A percentile compares a stretch with the other conserved stretches of the same genome.
Evolutionary conservation across 768 basidiomycete genomes (phyloP).

Genomic region (Suillus clintonianus): DNA sequence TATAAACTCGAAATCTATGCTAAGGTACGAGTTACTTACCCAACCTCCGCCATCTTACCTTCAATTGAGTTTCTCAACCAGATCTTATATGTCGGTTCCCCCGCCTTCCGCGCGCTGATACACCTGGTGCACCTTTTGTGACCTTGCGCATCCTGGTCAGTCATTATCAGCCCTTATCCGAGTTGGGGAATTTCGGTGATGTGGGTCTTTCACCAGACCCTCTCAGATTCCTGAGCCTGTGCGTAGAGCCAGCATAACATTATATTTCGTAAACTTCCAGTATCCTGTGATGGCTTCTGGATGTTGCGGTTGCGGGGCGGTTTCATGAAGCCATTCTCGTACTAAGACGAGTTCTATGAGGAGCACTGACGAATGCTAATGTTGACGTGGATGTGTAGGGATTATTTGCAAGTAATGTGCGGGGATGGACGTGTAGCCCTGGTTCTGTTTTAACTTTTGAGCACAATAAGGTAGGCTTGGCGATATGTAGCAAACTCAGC

Average conservation of each 20-base stretch:
- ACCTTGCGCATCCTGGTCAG: too few species aligned
- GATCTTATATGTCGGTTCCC: too few species aligned
- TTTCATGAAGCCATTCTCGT: slow-evolving; percentile 88
- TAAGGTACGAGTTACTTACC: too few species aligned
- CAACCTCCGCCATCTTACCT: too few species aligned
- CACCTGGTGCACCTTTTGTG: too few species aligned
- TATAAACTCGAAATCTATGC: too few species aligned
- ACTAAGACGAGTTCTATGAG: slow-evolving; percentile 79
- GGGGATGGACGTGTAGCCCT: slow-evolving; percentile 48
- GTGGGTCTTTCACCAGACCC: slow-evolving; percentile 59
- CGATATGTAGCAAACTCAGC: too few species aligned
- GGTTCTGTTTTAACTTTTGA: slow-evolving; percentile 67
- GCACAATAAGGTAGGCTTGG: too few species aligned
- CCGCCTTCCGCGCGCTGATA: too few species aligned
- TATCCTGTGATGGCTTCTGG: slow-evolving; percentile 82
- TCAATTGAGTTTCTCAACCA: too few species aligned
- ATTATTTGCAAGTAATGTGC: slow-evolving; percentile 62
- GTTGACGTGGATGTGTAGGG: slow-evolving; percentile 81
- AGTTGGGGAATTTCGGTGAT: too few species aligned
- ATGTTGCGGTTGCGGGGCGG: slow-evolving; percentile 56
- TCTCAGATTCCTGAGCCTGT: slow-evolving; percentile 47
- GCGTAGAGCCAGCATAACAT: slow-evolving; percentile 62
- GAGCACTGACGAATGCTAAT: slow-evolving; percentile 64
- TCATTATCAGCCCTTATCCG: too few species aligned
- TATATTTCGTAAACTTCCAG: slow-evolving; percentile 81